phyloP scores from a whole-genome alignment of 1,284 basidiomycete species.

The Sanghuangporus sanghuang region DNA sequence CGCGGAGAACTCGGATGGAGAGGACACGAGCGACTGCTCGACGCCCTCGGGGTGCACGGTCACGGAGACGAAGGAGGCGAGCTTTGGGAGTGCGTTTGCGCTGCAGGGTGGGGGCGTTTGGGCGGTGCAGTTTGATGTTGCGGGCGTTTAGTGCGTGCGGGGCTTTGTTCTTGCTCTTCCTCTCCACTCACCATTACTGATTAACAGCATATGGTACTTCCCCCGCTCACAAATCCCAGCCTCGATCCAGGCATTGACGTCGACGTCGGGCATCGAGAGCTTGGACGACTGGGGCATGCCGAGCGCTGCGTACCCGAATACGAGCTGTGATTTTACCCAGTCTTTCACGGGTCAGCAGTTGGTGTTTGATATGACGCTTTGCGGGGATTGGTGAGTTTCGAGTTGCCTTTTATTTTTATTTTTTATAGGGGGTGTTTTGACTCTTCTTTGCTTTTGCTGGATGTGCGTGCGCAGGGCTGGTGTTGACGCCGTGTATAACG shows the following conservation, averaged over 20 bases:
- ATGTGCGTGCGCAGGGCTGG: conserved; percentile 18
- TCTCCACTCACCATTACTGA: background rate
- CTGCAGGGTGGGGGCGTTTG: conserved; percentile 68
- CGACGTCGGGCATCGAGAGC: conserved; percentile 40
- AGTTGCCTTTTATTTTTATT: background rate
- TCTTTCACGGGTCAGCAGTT: conserved; percentile 50
- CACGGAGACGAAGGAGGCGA: conserved; percentile 49
- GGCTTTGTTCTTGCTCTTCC: background rate
- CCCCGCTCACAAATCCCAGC: conserved; percentile 35
- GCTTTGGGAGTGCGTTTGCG: conserved; percentile 56
- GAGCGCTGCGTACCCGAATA: conserved; percentile 43
- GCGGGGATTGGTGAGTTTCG: conserved; percentile 41
- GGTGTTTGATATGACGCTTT: conserved; percentile 54
- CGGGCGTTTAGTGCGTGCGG: conserved; percentile 53
- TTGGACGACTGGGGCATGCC: conserved; percentile 48
- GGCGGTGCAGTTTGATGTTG: conserved; percentile 60
- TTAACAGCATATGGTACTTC: conserved; percentile 71
- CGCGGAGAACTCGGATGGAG: conserved; percentile 8
- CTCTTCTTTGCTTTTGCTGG: no score
- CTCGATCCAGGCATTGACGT: conserved; percentile 33
- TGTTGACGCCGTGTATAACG: conserved; percentile 18
- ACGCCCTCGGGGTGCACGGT: conserved; percentile 58
- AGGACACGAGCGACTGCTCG: conserved; percentile 40
- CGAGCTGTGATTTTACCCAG: conserved; percentile 39
- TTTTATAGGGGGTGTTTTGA: background rate